Evolutionary conservation across 1,284 basidiomycete species (phyloP), one percentile per base, ranked within the genome.

Genomic region (Sporisorium iseilematis-ciliati): DNA sequence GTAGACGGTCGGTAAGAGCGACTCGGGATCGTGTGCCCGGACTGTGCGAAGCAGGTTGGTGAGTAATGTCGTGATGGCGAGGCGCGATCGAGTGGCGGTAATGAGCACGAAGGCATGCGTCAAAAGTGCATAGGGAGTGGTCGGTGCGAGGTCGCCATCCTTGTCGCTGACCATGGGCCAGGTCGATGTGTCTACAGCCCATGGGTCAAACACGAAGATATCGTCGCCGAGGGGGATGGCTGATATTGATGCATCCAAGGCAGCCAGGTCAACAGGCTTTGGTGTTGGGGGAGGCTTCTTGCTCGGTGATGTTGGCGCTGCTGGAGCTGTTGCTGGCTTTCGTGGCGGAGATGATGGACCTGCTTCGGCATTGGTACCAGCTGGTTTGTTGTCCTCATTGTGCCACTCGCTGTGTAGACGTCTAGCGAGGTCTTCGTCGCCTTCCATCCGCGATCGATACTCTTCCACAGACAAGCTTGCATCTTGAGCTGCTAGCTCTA

Each of bases 1-100:
- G 85, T 96, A 97, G n/a, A 96, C 87, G n/a, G 92, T 88, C 14
- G 92, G 89, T 45, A 92, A 86, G 48, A 97, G 88, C 48, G 92
- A 92, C 11, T 87, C 68, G 0, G 92, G 89, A 78, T 94, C 91
- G 68, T 91, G 89, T 38, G 87, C 85, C 61, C 91, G 88, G 51
- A 96, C 88, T 14, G 90, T 89, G 21, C 92, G 91, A 12, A 97
- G 86, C 10, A 90, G 86, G 73, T 97, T 97, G 25, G 93, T 94
- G 59, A 97, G 86, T 16, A 90, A 90, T 68, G 93, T 91, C 46
- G 91, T 87, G 72, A 97, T 96, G 33, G 88, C 86, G 48, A 92
- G 91, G n/a, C 95, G 90, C 16, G 93, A 95, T 25, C 91, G 89
- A 0, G 94, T 97, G 26, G 88, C 87, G 0, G 91, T 91, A 12